Conservation (phyloP, 495 filamentous ascomycete species). For the Talaromyces wortmannii region DNA sequence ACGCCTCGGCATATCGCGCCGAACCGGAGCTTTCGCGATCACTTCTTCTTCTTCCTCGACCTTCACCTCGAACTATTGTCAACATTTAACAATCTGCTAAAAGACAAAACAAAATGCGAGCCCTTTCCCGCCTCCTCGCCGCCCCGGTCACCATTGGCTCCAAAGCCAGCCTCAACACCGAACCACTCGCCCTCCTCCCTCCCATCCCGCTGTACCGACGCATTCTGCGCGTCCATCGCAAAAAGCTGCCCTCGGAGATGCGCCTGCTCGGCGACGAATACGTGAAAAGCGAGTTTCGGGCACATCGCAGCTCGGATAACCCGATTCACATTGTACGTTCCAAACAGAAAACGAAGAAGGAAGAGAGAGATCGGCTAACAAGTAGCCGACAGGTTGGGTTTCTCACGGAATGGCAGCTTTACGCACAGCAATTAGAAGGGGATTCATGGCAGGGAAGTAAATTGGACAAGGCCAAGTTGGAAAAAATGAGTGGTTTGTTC, state of each 20-base stretch:
- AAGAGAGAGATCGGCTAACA: background rate
- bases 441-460: conserved; percentile 73
- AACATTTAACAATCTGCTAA: background rate
- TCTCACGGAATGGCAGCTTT: conserved; percentile 91
- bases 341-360: background rate
- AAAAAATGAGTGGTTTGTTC: conserved; percentile 88
- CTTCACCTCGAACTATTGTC: background rate
- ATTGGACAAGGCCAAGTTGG: conserved; percentile 69
- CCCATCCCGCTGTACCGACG: conserved; percentile 88
- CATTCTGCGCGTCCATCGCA: conserved; percentile 78
- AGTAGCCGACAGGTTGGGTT: conserved; percentile 68
- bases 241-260: conserved; percentile 64
- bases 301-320: conserved; percentile 77
- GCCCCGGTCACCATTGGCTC: conserved; percentile 39
- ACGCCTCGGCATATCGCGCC: background rate
- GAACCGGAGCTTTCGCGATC: background rate
- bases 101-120: conserved; percentile 9
- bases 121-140: conserved; percentile 15
- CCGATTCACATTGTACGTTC: conserved; percentile 77
- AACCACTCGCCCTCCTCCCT: conserved; percentile 72
- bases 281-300: conserved; percentile 83
- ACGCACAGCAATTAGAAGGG: conserved; percentile 85
- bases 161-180: conserved; percentile 46
- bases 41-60: background rate
- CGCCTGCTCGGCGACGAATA: conserved; percentile 84